Conservation (phyloP, 345 rosid genomes). For the Atalantia buxifolia region DNA sequence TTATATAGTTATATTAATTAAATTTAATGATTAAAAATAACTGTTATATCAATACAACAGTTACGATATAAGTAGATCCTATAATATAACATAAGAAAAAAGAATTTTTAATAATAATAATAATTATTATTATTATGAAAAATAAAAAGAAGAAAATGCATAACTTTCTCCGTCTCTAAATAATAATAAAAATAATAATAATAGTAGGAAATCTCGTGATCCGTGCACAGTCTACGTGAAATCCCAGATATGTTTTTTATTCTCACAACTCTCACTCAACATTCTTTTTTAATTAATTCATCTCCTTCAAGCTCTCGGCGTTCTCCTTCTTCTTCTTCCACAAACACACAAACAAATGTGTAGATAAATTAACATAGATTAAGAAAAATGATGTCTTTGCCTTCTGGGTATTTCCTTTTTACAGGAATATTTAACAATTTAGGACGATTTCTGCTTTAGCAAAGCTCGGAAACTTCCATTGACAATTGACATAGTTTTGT, state of each 20-base stretch:
- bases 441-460: neutral
- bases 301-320: slow-evolving; percentile 11
- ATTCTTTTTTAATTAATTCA: neutral
- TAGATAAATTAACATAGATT: too few species aligned
- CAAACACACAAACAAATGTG: too few species aligned
- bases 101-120: neutral
- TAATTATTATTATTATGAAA: neutral
- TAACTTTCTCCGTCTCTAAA: slow-evolving; percentile 42
- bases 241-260: slow-evolving; percentile 28
- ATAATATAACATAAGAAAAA: too few species aligned
- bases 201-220: slow-evolving; percentile 36
- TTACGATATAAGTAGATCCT: too few species aligned
- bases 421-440: neutral
- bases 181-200: slow-evolving; percentile 13
- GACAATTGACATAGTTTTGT: too few species aligned
- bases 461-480: neutral
- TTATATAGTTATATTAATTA: too few species aligned
- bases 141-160: neutral
- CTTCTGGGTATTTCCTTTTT: slow-evolving; percentile 12
- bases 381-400: neutral
- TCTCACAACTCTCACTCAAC: neutral
- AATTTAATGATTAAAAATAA: too few species aligned
- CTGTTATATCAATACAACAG: too few species aligned
- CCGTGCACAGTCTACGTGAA: slow-evolving; percentile 38
- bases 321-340: neutral